Evolutionary conservation across 805 yeast genomes (phyloP), one percentile per base, ranked within the genome.

Genomic region (Maudiozyma barnettii): DNA sequence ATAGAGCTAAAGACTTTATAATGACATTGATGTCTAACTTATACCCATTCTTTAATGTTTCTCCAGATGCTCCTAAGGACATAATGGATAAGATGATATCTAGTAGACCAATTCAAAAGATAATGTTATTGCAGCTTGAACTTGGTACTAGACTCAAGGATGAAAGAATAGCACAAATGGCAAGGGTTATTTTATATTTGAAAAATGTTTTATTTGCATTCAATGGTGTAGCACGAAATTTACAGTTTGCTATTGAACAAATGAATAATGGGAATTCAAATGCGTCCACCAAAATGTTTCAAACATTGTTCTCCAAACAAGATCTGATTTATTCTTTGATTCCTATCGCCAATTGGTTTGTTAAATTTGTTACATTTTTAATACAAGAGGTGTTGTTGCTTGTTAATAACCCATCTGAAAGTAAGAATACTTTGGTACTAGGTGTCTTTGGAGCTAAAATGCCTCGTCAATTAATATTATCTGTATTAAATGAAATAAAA

Each of bases 331-430:
- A 81, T 54, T 72, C 79, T 16, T 69, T 81, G 10, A 64, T 86
- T n/a, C 97, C 97, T 0, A 77, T 84, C 37, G 78, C 84, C 8
- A 78, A 87, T 56, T 91, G 97, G 96, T 76, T 86, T 54, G 75
- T 87, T 30, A 96, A 89, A 60, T 77, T 87, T 50, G 71, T 87
- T 46, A 78, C 82, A 1, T 79, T 77, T 51, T 61, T 86, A 38
- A 77, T 81, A 46, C 95, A 90, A 62, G 95, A 91, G 53, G 64
- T 84, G 31, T 58, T 82, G 21, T 75, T 80, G 31, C 55, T 81
- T 23, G 56, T 52, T 45, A 71, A 46, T 42, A 48, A 52, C 16
- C 56, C 55, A 4, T 45, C 33, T 2, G 56, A 46, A 18, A 58
- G 47, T 44, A 60, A 49, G 52, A 61, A 58, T 50, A 71, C 78